Base-by-base conservation (phyloP, 768 basidiomycete species). In the Hygrocybe punicea region DNA sequence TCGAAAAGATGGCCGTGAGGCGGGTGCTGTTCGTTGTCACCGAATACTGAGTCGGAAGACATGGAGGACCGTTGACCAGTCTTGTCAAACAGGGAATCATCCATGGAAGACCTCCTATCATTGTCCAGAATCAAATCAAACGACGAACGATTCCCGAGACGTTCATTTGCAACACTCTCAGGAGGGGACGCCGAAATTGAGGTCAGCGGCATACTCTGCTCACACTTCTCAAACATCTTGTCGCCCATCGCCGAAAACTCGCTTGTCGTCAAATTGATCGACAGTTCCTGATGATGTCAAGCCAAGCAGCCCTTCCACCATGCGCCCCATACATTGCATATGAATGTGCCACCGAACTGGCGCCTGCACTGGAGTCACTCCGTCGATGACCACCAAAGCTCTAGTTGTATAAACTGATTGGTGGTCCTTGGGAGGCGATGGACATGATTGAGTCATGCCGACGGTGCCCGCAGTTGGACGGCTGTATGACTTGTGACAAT, bases 211-310 rank as follows among this genome's bases (percentile, higher is more conserved):
- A 80, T 76, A 1, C 78, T 80, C 47, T 76, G 78, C 35, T 82
- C 82, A 6, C 65, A 66, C 11, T 77, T 84, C 36, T 87, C 84
- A 60, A 93, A 88, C 91, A 93, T 93, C 79, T 91, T 93, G 69
- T 93, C 91, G 1, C 91, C 90, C 61, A 75, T 69, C 3, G 71
- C 76, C 9, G 87, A 84, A 59, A 80, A 81, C 46, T 87, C 84
- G 61, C 86, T 91, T 64, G 78, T 69, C 33, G 83, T 68, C 0
- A 89, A 91, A 59, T 91, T 89, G 1, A 79, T 66, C 0, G 87
- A 89, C 34, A 68, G 62, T 24, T 87, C 81, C 14, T 78, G 78
- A 3, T 74, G 76, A 58, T 86, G 85, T 29, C 76, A 77, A 4
- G 79, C 76, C 86, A 87, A 0, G 83, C 77, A 2, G 81, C 75